phyloP scores from a whole-genome alignment of 78 protist species.

The Salpingoeca rosetta region DNA sequence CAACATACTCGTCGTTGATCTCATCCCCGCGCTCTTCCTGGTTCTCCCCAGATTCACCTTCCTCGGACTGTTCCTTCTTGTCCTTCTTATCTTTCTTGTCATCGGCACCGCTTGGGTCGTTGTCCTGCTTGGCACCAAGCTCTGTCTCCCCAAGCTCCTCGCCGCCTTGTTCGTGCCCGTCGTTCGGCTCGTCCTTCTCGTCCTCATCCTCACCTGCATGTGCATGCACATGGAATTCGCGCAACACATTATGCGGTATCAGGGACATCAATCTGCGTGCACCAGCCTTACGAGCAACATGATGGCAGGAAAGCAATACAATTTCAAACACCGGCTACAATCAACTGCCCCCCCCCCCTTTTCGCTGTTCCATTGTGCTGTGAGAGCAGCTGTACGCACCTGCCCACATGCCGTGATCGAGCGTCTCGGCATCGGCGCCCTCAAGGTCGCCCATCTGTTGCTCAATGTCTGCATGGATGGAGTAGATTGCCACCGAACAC shows the following conservation, averaged over 20 bases:
- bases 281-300: no score
- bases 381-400: no score
- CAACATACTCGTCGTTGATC: neutral
- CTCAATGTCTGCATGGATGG: slow-evolving; percentile 38
- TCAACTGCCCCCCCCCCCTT: no score
- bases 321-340: no score
- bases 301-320: no score
- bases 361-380: no score
- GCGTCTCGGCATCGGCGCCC: neutral
- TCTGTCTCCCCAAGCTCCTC: slow-evolving; percentile 37
- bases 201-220: neutral
- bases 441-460: slow-evolving; percentile 52
- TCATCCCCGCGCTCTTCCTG: slow-evolving; percentile 34
- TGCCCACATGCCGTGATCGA: neutral
- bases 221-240: neutral
- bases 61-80: slow-evolving; percentile 1
- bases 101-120: neutral
- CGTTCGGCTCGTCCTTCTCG: slow-evolving; percentile 18
- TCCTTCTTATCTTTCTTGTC: slow-evolving; percentile 21
- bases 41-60: slow-evolving; percentile 35
- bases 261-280: no score
- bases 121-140: slow-evolving; percentile 2
- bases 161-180: slow-evolving; percentile 18
- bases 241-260: neutral
- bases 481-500: neutral